Conservation (phyloP, 1,284 basidiomycete genomes). For the Pseudozyma pruni region DNA sequence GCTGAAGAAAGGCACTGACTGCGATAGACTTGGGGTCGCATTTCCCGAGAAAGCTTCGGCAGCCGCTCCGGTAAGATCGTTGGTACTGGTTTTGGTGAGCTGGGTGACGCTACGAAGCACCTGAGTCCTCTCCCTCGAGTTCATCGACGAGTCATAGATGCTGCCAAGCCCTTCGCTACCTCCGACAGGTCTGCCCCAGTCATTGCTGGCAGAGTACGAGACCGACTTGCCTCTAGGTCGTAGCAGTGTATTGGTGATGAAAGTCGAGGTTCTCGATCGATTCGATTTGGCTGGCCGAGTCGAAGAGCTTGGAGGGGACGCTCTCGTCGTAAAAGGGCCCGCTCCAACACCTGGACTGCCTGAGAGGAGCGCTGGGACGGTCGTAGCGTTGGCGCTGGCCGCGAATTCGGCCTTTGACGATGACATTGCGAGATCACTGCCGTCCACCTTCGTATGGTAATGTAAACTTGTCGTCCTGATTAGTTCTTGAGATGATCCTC, state of each 20-base stretch:
- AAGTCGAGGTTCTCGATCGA: slow-evolving; percentile 16
- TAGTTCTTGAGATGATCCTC: too few species aligned
- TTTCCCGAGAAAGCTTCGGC: slow-evolving; percentile 38
- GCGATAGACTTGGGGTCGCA: slow-evolving; percentile 6
- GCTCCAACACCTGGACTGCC: neutral
- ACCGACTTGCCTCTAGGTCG: slow-evolving; percentile 25
- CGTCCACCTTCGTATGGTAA: too few species aligned
- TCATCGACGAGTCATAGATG: slow-evolving; percentile 37
- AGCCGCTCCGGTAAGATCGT: slow-evolving; percentile 28
- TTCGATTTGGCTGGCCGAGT: slow-evolving; percentile 21
- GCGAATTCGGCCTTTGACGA: slow-evolving; percentile 34
- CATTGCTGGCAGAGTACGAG: slow-evolving; percentile 8
- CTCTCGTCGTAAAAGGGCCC: neutral
- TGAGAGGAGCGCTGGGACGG: slow-evolving; percentile 9
- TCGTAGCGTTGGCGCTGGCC: slow-evolving; percentile 1
- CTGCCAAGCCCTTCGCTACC: slow-evolving; percentile 43
- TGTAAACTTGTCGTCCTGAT: too few species aligned
- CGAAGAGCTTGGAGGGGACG: neutral
- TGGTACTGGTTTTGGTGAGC: slow-evolving; percentile 29
- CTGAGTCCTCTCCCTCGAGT: slow-evolving; percentile 32
- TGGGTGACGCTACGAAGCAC: slow-evolving; percentile 44
- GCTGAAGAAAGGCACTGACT: slow-evolving; percentile 17
- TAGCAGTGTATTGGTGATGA: slow-evolving; percentile 25
- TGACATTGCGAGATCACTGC: slow-evolving; percentile 6
- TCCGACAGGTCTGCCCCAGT: slow-evolving; percentile 44